phyloP scores from a whole-genome alignment of 2,329 filamentous ascomycete species.

The Colletotrichum sojae region DNA sequence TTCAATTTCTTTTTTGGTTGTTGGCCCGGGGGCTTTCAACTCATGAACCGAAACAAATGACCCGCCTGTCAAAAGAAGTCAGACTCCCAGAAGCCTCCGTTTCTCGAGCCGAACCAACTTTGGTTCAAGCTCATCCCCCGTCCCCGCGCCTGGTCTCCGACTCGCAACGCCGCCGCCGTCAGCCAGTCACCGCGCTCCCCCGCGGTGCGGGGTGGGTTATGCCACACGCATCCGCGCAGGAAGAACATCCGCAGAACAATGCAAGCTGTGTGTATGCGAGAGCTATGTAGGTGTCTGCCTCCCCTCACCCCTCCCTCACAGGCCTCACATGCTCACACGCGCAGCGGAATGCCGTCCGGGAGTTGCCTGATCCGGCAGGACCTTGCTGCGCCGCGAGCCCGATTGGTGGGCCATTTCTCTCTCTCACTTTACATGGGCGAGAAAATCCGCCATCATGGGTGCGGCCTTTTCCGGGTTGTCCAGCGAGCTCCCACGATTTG shows the following conservation, averaged over 20 bases:
- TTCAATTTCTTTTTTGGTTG: too few relatives aligned
- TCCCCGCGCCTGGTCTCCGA: not conserved
- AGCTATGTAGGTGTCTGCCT: too few relatives aligned
- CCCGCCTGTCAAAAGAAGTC: not conserved
- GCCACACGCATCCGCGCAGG: slow-evolving; percentile 19
- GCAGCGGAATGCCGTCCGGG: slow-evolving; percentile 38
- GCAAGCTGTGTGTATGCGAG: too few relatives aligned
- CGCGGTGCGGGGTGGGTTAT: slow-evolving; percentile 14
- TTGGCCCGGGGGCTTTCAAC: not conserved
- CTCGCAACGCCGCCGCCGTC: not conserved
- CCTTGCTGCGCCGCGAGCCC: slow-evolving; percentile 4
- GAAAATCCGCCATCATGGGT: not conserved
- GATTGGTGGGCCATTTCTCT: slow-evolving; percentile 39
- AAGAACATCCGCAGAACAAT: not conserved
- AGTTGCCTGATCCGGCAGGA: slow-evolving; percentile 35
- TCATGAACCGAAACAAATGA: not conserved
- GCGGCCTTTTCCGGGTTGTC: not conserved
- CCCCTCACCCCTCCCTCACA: not conserved
- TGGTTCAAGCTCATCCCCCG: not conserved
- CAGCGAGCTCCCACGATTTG: not conserved
- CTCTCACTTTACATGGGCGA: too few relatives aligned
- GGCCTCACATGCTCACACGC: slow-evolving; percentile 30
- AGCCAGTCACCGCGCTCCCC: slow-evolving; percentile 1
- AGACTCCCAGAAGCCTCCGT: not conserved
- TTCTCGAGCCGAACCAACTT: too few relatives aligned